phyloP scores from a whole-genome alignment of 495 filamentous ascomycete species.

The Aspergillus diversus region DNA sequence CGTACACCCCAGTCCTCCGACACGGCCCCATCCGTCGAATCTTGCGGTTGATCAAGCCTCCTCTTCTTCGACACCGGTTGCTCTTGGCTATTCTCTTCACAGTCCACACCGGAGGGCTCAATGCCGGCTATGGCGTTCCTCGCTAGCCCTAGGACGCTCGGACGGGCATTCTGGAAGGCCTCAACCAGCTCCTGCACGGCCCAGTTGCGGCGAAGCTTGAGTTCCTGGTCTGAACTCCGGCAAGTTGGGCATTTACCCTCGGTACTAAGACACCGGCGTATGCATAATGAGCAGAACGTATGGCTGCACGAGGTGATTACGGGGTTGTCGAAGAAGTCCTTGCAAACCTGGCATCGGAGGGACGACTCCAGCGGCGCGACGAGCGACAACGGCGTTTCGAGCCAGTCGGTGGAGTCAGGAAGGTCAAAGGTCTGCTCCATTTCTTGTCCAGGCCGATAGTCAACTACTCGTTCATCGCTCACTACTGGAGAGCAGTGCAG shows the following conservation, averaged over 20 bases:
- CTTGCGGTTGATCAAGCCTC: conserved; percentile 40
- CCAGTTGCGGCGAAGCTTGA: conserved; percentile 82
- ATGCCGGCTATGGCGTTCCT: conserved; percentile 40
- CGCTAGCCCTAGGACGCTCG: conserved; percentile 64
- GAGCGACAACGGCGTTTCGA: conserved; percentile 71
- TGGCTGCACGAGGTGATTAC: conserved; percentile 95
- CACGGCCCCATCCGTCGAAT: conserved; percentile 9
- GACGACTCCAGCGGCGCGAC: conserved; percentile 80
- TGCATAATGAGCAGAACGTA: conserved; percentile 96
- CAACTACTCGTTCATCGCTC: not conserved
- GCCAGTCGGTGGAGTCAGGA: conserved; percentile 92
- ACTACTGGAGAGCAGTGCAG: not conserved
- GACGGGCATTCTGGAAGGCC: conserved; percentile 68
- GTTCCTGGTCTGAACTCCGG: conserved; percentile 73
- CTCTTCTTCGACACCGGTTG: conserved; percentile 45
- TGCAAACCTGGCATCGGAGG: conserved; percentile 94
- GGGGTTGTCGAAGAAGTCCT: conserved; percentile 91
- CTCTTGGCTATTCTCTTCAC: conserved; percentile 21
- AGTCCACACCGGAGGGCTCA: not conserved
- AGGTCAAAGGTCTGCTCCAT: conserved; percentile 64
- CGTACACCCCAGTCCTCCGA: conserved; percentile 35
- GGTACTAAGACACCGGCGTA: conserved; percentile 76
- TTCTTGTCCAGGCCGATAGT: not conserved
- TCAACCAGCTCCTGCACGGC: conserved; percentile 84
- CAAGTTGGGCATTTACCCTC: conserved; percentile 90